Base-by-base conservation (phyloP, 345 rosid species). In the Microcos paniculata region DNA sequence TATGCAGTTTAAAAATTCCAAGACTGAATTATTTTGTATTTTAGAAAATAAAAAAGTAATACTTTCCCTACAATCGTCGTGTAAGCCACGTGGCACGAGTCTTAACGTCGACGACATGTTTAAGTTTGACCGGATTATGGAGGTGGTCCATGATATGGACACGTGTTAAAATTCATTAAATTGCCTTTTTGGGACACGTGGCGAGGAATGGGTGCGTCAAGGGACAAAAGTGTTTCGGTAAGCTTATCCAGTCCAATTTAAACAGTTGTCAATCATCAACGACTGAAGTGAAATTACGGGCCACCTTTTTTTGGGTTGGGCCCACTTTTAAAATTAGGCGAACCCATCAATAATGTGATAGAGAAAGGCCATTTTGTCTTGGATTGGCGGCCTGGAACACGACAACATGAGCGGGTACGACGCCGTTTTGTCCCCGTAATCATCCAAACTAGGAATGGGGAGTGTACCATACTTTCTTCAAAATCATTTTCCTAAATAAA, bases 41-140 rank as follows among this genome's bases (percentile, higher is more conserved):
- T 51, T 46, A 2, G 13, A 12, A 12, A 51, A 51, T 2, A 51
- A 51, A 51, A 6, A 7, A 6, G 5, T 12, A 14, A 19, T 12
- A 19, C n/a, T 51, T 11, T 14, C 11, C 67, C 57, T 13, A 46
- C 5, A 62, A 18, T 19, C 78, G 53, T 24, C 8, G 7, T 52
- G 72, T 38, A 4, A 2, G 19, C 12, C 72, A 76, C 71, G 71
- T 80, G 83, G 80, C 55, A 43, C 18, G 19, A 28, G 6, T 14
- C 1, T 14, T 24, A 65, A 72, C 79, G 70, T 57, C 6, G 73
- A 75, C 55, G 57, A 43, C 66, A 76, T 65, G 63, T n/a, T 13
- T 2, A 19, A 0, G 77, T 42, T 67, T 66, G 83, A 77, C 77
- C 33, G 24, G 4, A 72, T 5, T 2, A 21, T 15, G 26, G 16